Evolutionary conservation across 495 filamentous ascomycete genomes (phyloP), one percentile per base, ranked within the genome.

Genomic region (Peziza echinospora): DNA sequence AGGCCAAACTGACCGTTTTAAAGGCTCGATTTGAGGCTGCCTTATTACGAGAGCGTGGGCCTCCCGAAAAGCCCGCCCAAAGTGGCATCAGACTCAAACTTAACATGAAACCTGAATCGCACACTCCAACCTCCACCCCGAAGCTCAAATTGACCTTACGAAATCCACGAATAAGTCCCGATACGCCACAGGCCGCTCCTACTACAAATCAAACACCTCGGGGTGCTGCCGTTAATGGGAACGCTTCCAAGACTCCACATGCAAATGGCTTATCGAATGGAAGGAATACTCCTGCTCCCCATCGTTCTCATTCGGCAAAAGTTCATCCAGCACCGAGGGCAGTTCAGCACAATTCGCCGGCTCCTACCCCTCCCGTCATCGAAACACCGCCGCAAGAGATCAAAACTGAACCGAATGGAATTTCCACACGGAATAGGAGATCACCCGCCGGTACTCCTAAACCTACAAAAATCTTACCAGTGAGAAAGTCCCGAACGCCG

Each of bases 41-140:
- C 13, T 17, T 37, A 37, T 7, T 6, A 37, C 13, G 19, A 37
- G 30, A 37, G 3, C 30, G 30, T 37, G 30, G 30, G 6, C 30
- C 30, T 37, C 4, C 19, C 2, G 30, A 37, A 17, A 49, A 52
- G 64, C 48, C 48, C n/a, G 46, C 43, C 9, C 30, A 43, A 5
- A 50, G 56, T 39, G 56, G 56, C 22, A 58, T 59, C 24, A 59
- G 51, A 16, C 48, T 62, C 21, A 54, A 56, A 3, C 45, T 62
- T 1, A 62, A 62, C 40, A 41, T 62, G 21, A 45, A 47, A 3
- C 43, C 52, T 59, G 47, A 37, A 6, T 13, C 51, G 13, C 55
- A 52, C 6, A 47, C 50, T n/a, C 55, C 48, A 44, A 37, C 30
- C 2, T 17, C 30, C 19, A 17, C 30, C 6, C 30, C 30, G 19